phyloP scores from a whole-genome alignment of 2,329 filamentous ascomycete species.

The Stachybotrys elegans region DNA sequence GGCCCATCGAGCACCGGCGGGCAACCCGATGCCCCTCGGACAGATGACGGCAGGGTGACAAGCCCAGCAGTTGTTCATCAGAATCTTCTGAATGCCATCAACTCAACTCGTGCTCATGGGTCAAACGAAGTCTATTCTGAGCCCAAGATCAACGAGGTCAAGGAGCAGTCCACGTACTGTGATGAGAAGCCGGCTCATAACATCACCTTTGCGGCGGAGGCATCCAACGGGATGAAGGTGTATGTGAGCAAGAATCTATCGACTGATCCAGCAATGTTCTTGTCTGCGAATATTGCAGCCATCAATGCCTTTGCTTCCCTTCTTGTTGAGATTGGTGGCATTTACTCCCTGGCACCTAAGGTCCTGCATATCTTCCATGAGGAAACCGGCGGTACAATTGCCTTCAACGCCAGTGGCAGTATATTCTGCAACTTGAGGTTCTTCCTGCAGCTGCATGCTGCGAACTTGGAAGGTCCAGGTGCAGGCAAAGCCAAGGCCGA shows the following conservation, averaged over 20 bases:
- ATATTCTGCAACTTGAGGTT: conserved; percentile 93
- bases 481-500: conserved; percentile 52
- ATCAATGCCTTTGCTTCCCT: conserved; percentile 67
- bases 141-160: conserved; percentile 66
- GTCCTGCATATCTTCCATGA: conserved; percentile 87
- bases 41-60: conserved; percentile 50
- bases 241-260: conserved; percentile 58
- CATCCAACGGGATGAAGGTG: conserved; percentile 67
- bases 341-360: conserved; percentile 66
- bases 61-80: conserved; percentile 58
- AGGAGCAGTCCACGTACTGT: conserved; percentile 82
- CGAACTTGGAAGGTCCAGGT: conserved; percentile 31
- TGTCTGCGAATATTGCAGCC: conserved; percentile 52
- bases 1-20: conserved; percentile 10
- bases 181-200: conserved; percentile 72
- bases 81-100: conserved; percentile 73
- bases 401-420: conserved; percentile 82
- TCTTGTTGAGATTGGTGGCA: conserved; percentile 61
- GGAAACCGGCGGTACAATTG: conserved; percentile 72
- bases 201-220: conserved; percentile 64
- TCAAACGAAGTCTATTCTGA: conserved; percentile 68
- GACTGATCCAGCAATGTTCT: conserved; percentile 45
- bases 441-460: conserved; percentile 72
- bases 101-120: conserved; percentile 71
- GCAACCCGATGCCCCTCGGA: conserved; percentile 12